Evolutionary conservation across 2,329 filamentous ascomycete genomes (phyloP).

Genomic region (Chaetomiaceae sp.): DNA sequence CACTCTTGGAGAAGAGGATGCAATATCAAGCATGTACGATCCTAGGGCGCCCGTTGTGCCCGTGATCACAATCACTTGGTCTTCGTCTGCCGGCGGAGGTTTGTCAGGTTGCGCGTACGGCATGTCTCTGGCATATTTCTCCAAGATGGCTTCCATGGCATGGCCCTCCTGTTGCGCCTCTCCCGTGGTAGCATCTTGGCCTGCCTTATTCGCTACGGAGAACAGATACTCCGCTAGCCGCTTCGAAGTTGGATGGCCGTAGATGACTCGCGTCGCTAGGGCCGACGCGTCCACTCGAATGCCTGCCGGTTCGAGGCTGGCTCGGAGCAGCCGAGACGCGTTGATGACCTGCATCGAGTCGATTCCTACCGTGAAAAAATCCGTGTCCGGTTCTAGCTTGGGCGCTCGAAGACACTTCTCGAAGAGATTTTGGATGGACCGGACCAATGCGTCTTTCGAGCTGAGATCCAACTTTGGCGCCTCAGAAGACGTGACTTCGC

Average conservation of each 20-base stretch:
- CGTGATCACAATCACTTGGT: constrained; percentile 43
- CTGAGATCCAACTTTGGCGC: constrained; percentile 30
- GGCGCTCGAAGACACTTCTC: constrained; percentile 26
- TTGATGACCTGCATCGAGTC: constrained; percentile 41
- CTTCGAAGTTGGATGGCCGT: constrained; percentile 36
- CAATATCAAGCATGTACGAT: constrained; percentile 41
- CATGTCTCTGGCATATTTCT: constrained; percentile 35
- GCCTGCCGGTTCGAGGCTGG: constrained; percentile 32
- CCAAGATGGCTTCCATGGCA: constrained; percentile 33
- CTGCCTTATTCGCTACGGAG: constrained; percentile 23
- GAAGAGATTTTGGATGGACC: constrained; percentile 33
- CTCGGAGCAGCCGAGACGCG: constrained; percentile 34
- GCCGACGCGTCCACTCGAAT: constrained; percentile 33
- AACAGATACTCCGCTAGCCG: constrained; percentile 35
- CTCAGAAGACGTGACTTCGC: constrained; percentile 17
- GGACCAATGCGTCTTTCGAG: constrained; percentile 29
- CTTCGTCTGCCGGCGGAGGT: constrained; percentile 30
- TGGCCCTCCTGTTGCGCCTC: constrained; percentile 23
- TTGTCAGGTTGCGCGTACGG: constrained; percentile 26
- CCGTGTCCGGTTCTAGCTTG: constrained; percentile 32
- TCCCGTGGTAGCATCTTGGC: constrained; percentile 15
- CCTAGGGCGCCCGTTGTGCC: constrained; percentile 49
- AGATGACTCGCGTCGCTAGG: constrained; percentile 38
- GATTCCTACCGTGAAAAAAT: constrained; percentile 39
- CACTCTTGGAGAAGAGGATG: constrained; percentile 34